A percentile compares a stretch with the other conserved stretches of the same genome.
These are phyloP conservation scores for Suhomyces canberraensis DNA, from an alignment of 805 yeast species.

Conservation along the genomic window DNA sequence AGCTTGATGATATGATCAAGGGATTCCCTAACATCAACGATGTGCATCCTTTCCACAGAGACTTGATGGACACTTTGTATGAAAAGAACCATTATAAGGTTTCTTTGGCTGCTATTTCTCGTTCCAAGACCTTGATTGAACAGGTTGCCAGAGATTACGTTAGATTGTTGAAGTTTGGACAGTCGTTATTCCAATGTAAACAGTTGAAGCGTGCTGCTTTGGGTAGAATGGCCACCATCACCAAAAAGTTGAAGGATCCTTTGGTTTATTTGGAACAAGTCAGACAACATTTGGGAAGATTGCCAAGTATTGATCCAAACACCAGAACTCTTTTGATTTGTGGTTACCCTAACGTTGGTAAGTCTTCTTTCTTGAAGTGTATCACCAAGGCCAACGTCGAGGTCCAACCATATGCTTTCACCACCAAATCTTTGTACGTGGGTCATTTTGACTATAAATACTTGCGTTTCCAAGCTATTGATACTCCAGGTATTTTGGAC, in stretches of 20 bases:
- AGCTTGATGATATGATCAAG: conserved; percentile 76
- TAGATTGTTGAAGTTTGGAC: conserved; percentile 93
- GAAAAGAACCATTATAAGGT: conserved; percentile 98
- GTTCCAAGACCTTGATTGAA: conserved; percentile 91
- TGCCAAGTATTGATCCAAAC: conserved; percentile 97
- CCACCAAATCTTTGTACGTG: conserved; percentile 94
- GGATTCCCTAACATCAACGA: conserved; percentile 97
- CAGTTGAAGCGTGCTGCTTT: conserved; percentile 97
- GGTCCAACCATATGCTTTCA: conserved; percentile 98
- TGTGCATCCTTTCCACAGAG: conserved; percentile 97
- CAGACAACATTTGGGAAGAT: conserved; percentile 97
- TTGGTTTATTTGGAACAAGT: conserved; percentile 93
- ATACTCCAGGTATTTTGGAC: conserved; percentile 98
- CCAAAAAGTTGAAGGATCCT: conserved; percentile 93
- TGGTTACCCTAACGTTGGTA: conserved; percentile 99
- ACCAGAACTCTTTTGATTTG: conserved; percentile 96
- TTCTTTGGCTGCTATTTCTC: conserved; percentile 88
- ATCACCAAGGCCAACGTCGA: conserved; percentile 98
- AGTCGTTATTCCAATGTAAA: conserved; percentile 96
- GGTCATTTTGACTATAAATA: conserved; percentile 99
- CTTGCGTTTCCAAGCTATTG: conserved; percentile 96
- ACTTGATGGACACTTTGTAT: conserved; percentile 94
- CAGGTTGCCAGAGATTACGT: conserved; percentile 95
- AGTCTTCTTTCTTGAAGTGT: conserved; percentile 88
- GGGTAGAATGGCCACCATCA: conserved; percentile 99